Evolutionary conservation across 768 basidiomycete species (phyloP).

Genomic region (Crucibulum laeve): DNA sequence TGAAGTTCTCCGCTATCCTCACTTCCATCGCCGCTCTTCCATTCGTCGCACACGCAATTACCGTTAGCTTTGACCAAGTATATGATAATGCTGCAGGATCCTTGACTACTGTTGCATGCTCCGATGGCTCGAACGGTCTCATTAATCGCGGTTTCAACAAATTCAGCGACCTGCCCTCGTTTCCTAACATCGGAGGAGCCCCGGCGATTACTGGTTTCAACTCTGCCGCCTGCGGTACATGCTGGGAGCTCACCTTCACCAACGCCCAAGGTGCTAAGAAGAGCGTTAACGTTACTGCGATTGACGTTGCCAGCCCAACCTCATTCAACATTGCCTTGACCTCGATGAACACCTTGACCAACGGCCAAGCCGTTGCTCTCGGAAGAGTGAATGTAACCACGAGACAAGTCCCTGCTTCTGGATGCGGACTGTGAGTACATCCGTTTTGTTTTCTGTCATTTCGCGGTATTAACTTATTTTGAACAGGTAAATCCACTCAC

Average conservation of each 20-base stretch:
- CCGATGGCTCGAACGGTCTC: constrained; percentile 41
- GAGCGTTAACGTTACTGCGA: constrained; percentile 30
- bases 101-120: constrained; percentile 40
- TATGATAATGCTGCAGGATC: constrained; percentile 34
- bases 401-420: too few relatives aligned
- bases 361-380: too few relatives aligned
- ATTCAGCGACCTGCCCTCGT: constrained; percentile 35
- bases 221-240: constrained; percentile 38
- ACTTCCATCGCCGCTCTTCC: constrained; percentile 5
- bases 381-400: too few relatives aligned
- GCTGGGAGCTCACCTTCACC: constrained; percentile 41
- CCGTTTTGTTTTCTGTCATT: too few relatives aligned
- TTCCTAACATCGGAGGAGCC: constrained; percentile 42
- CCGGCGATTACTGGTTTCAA: constrained; percentile 32
- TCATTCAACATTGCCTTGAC: too few relatives aligned
- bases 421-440: too few relatives aligned
- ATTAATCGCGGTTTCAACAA: constrained; percentile 30
- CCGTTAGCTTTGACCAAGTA: constrained; percentile 28
- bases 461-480: too few relatives aligned
- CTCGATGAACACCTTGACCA: too few relatives aligned
- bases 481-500: too few relatives aligned
- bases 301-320: constrained; percentile 40
- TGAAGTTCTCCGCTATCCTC: too few relatives aligned
- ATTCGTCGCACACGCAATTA: constrained; percentile 7
- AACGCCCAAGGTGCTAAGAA: constrained; percentile 10